Percentiles rank a stretch among this genome's conserved stretches.
These are phyloP conservation scores for Aureobasidium sp. DNA, from an alignment of 2,329 filamentous ascomycete species.

Conservation along the genomic window DNA sequence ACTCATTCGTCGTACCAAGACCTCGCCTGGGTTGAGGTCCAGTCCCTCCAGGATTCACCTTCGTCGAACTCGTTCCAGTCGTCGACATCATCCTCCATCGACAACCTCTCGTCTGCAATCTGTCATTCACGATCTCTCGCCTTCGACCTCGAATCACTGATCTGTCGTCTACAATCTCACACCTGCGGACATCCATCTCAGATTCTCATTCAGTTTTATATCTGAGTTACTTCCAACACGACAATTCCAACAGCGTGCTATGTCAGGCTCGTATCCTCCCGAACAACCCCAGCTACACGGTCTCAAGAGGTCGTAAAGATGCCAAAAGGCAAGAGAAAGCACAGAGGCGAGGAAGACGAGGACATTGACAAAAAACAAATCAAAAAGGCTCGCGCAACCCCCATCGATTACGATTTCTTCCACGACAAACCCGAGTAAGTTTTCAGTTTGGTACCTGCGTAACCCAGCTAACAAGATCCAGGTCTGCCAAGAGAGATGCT, in stretches of 20 bases:
- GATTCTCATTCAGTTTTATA: too few species aligned
- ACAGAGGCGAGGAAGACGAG: not conserved
- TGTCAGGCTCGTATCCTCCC: not conserved
- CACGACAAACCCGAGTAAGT: conserved; percentile 2
- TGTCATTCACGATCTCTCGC: too few species aligned
- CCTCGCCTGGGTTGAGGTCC: too few species aligned
- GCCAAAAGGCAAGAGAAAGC: not conserved
- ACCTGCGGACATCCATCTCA: too few species aligned
- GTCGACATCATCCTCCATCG: too few species aligned
- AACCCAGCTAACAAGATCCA: not conserved
- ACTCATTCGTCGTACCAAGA: too few species aligned
- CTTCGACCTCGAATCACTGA: too few species aligned
- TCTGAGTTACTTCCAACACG: not conserved
- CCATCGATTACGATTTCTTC: not conserved
- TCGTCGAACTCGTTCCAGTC: too few species aligned
- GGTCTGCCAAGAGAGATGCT: not conserved
- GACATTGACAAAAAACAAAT: not conserved
- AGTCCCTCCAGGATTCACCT: too few species aligned
- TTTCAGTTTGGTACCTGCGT: not conserved
- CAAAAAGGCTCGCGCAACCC: not conserved
- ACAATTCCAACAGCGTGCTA: not conserved
- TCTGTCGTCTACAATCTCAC: too few species aligned
- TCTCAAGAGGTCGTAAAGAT: not conserved
- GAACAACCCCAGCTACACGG: not conserved
- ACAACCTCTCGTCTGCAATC: too few species aligned